These are phyloP conservation scores for Blastobotrys aristatus DNA, from an alignment of 1,139 yeast genomes.

Conservation along the genomic window DNA sequence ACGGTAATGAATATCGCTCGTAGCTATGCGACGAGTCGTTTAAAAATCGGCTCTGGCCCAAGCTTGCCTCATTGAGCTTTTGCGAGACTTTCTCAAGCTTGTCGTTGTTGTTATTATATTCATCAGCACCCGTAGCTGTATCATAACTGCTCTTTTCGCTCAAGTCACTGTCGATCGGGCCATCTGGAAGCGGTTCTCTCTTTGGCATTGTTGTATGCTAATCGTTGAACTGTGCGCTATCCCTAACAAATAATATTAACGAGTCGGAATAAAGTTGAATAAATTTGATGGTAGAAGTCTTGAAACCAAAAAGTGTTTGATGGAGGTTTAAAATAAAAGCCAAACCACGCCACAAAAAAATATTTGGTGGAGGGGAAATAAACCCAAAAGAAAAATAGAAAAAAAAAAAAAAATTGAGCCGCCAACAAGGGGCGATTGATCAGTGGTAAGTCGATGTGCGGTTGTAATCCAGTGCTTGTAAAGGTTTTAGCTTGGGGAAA, in stretches of 20 bases:
- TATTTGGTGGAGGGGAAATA: no score
- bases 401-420: no score
- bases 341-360: background rate
- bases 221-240: no score
- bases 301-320: no score
- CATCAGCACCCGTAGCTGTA: background rate
- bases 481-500: no score
- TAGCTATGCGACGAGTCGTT: slow-evolving; percentile 30
- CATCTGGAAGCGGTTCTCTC: slow-evolving; percentile 4
- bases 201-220: background rate
- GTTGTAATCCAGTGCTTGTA: no score
- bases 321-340: background rate
- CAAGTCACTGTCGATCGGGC: background rate
- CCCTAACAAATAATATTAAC: no score
- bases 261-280: no score
- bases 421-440: no score
- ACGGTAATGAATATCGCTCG: slow-evolving; percentile 32
- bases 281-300: no score
- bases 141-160: slow-evolving; percentile 3
- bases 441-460: no score
- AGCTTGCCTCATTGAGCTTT: slow-evolving; percentile 17
- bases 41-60: slow-evolving; percentile 28
- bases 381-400: no score
- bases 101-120: background rate
- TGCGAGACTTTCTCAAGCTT: slow-evolving; percentile 11